A percentile compares a stretch with the other conserved stretches of the same genome.
Evolutionary conservation across 768 basidiomycete genomes (phyloP).

Genomic region (Mycena epipterygia): DNA sequence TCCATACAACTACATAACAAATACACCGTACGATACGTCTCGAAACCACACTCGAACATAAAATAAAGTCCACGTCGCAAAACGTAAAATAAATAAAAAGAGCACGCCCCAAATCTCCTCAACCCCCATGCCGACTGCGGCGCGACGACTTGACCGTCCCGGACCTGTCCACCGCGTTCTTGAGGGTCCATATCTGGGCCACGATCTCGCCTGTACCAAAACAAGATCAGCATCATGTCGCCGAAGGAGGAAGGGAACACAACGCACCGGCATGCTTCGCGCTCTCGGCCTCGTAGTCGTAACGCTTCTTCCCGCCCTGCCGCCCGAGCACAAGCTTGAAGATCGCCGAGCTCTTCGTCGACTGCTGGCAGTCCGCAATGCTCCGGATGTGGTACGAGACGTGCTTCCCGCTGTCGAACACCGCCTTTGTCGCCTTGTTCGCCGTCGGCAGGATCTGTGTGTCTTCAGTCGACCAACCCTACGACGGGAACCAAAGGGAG

Average conservation of each 20-base stretch:
- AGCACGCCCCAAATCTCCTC: constrained; percentile 21
- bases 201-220: constrained; percentile 77
- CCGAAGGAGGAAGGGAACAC: neutral
- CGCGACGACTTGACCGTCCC: constrained; percentile 73
- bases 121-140: constrained; percentile 72
- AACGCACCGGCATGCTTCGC: constrained; percentile 81
- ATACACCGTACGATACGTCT: too few relatives aligned
- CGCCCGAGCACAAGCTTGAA: constrained; percentile 93
- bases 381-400: constrained; percentile 93
- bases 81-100: too few relatives aligned
- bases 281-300: constrained; percentile 97
- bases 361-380: constrained; percentile 87
- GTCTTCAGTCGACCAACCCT: constrained; percentile 22
- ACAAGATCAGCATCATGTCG: constrained; percentile 11
- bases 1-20: too few relatives aligned
- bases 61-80: too few relatives aligned
- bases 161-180: constrained; percentile 66
- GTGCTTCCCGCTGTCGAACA: constrained; percentile 92
- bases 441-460: constrained; percentile 89
- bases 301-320: constrained; percentile 82
- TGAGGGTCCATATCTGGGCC: constrained; percentile 76
- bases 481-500: neutral
- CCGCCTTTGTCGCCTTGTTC: constrained; percentile 78
- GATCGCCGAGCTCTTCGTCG: constrained; percentile 80
- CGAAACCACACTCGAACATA: too few relatives aligned